A percentile compares a stretch with the other conserved stretches of the same genome.
phyloP scores from a whole-genome alignment of 345 rosid genomes.

The Corchorus capsularis region DNA sequence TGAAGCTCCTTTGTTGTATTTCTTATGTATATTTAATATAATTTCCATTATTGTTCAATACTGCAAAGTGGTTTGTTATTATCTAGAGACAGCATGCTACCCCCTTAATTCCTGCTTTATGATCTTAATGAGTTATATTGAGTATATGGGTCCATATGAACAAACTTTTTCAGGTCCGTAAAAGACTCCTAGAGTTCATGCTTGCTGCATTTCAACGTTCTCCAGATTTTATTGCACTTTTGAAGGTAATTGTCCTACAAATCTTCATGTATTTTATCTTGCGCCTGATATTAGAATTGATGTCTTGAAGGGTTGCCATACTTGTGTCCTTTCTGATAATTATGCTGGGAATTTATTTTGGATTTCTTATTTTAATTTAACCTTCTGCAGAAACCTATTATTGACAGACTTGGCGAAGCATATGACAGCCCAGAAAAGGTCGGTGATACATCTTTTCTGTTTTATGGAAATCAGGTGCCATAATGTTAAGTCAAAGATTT shows the following conservation, averaged over 20 bases:
- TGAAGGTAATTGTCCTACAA: constrained; percentile 55
- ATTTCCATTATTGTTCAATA: background rate
- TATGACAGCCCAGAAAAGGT: constrained; percentile 92
- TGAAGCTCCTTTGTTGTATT: constrained; percentile 13
- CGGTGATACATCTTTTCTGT: constrained; percentile 20
- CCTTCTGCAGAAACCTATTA: constrained; percentile 79
- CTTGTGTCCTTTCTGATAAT: background rate
- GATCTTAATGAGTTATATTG: background rate
- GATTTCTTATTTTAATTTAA: constrained; percentile 5
- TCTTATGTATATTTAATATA: background rate
- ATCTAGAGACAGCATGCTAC: background rate
- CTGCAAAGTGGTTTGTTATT: background rate
- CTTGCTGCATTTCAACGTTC: constrained; percentile 89
- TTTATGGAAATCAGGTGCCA: background rate
- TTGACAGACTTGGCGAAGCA: constrained; percentile 94
- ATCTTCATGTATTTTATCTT: constrained; percentile 1
- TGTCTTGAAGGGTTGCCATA: background rate
- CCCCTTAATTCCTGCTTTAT: background rate
- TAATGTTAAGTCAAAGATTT: constrained; percentile 1
- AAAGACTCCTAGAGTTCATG: constrained; percentile 82
- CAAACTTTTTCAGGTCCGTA: constrained; percentile 56
- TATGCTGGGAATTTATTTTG: background rate
- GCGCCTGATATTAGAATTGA: background rate
- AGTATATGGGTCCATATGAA: background rate
- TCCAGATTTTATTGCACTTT: constrained; percentile 73